Percentiles rank a stretch among this genome's conserved stretches.
Conservation (phyloP, 2,329 filamentous ascomycete genomes). For the Colletotrichum theobromicola region DNA sequence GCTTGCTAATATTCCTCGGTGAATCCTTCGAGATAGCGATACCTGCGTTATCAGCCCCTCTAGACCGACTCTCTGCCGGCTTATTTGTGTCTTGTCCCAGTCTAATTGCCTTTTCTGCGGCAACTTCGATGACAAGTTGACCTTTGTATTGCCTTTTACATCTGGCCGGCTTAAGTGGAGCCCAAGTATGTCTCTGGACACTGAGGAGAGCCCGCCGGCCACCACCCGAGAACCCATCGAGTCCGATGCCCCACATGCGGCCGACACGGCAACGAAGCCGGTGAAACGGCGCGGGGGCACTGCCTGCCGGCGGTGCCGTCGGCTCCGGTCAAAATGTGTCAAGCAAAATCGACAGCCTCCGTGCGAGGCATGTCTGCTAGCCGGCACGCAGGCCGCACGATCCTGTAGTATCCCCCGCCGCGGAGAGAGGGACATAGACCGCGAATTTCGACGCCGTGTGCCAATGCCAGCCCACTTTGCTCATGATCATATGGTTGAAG, state of each 20-base stretch:
- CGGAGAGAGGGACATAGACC: background rate
- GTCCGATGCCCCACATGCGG: background rate
- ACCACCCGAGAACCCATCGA: background rate
- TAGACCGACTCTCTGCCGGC: background rate
- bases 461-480: background rate
- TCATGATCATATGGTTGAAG: background rate
- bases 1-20: background rate
- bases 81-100: background rate
- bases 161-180: background rate
- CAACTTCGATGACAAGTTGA: background rate
- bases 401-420: background rate
- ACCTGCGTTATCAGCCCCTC: background rate
- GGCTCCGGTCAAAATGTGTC: conserved; percentile 25
- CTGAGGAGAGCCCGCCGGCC: background rate
- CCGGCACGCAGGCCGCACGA: background rate
- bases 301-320: conserved; percentile 30
- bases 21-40: background rate
- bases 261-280: background rate
- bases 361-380: background rate
- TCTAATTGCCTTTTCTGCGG: background rate
- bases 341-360: background rate
- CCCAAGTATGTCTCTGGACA: background rate
- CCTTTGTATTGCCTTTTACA: background rate
- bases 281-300: conserved; percentile 23
- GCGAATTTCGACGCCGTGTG: background rate